phyloP scores from a whole-genome alignment of 1,284 basidiomycete genomes.

The Ceratobasidium sp. region DNA sequence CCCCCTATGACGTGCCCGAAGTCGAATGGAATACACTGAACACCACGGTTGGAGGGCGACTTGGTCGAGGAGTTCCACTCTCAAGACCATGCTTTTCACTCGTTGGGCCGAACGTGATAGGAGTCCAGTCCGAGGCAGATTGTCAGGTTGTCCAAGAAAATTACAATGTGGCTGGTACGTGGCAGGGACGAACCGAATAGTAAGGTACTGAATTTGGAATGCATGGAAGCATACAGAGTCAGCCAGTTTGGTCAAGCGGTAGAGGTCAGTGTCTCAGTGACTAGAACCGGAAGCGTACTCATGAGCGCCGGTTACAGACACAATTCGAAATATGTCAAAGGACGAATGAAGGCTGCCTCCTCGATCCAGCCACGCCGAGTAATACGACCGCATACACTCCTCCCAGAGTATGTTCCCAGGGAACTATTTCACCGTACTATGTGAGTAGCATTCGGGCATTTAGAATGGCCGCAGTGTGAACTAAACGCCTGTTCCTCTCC shows the following conservation, averaged over 20 bases:
- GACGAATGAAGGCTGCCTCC: constrained; percentile 8
- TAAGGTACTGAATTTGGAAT: neutral
- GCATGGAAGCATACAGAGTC: constrained; percentile 15
- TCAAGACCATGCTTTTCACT: constrained; percentile 8
- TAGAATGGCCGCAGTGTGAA: neutral
- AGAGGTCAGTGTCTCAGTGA: neutral
- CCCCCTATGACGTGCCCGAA: constrained; percentile 1
- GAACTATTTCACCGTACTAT: constrained; percentile 17
- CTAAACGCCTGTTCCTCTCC: neutral
- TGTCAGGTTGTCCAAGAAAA: neutral
- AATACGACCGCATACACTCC: constrained; percentile 4
- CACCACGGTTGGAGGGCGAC: neutral
- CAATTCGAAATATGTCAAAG: constrained; percentile 33
- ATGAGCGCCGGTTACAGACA: neutral
- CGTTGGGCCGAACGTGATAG: neutral
- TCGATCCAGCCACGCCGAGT: constrained; percentile 1
- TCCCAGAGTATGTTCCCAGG: constrained; percentile 16
- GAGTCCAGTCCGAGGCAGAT: neutral
- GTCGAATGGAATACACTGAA: constrained; percentile 15
- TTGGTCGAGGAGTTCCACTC: constrained; percentile 12
- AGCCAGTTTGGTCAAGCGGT: constrained; percentile 7
- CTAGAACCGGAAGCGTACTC: neutral
- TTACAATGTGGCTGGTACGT: neutral
- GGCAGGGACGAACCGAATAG: neutral
- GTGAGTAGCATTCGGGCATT: neutral